Evolutionary conservation across 768 basidiomycete genomes (phyloP).

Genomic region (Termitomyces sp.): DNA sequence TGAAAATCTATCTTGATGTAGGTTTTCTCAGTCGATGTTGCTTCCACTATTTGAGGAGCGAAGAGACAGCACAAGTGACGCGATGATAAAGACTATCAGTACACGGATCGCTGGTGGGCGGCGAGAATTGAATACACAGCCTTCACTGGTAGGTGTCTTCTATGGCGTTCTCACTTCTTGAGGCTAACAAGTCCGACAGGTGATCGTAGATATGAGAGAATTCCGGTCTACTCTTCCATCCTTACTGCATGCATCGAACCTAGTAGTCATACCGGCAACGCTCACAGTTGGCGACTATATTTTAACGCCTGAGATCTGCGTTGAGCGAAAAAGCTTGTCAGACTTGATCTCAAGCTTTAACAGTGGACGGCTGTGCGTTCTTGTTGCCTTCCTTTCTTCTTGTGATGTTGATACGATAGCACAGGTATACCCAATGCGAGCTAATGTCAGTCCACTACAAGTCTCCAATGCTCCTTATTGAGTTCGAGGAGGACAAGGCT

Average conservation of each 20-base stretch:
- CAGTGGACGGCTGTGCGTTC: constrained; percentile 82
- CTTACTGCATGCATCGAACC: constrained; percentile 73
- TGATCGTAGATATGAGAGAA: constrained; percentile 96
- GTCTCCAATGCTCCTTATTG: constrained; percentile 86
- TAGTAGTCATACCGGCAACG: constrained; percentile 85
- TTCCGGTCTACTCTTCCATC: constrained; percentile 92
- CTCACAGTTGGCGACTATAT: constrained; percentile 96
- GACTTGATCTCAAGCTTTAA: constrained; percentile 93
- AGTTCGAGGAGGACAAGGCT: constrained; percentile 96
- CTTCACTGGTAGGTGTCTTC: constrained; percentile 45
- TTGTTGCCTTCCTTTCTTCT: neutral
- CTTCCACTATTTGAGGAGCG: constrained; percentile 73
- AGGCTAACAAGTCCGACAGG: constrained; percentile 37
- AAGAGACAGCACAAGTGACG: constrained; percentile 39
- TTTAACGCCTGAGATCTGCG: constrained; percentile 89
- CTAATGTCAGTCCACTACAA: constrained; percentile 96
- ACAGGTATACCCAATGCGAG: constrained; percentile 94
- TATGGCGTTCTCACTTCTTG: neutral
- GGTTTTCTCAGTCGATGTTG: constrained; percentile 67
- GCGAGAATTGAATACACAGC: constrained; percentile 56
- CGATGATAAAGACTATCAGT: constrained; percentile 75
- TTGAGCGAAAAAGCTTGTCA: constrained; percentile 92
- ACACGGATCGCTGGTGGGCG: constrained; percentile 84
- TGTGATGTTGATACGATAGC: neutral
- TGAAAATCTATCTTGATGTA: neutral